Conservation (phyloP, 1,284 basidiomycete species). For the Bondarzewia mesenterica region DNA sequence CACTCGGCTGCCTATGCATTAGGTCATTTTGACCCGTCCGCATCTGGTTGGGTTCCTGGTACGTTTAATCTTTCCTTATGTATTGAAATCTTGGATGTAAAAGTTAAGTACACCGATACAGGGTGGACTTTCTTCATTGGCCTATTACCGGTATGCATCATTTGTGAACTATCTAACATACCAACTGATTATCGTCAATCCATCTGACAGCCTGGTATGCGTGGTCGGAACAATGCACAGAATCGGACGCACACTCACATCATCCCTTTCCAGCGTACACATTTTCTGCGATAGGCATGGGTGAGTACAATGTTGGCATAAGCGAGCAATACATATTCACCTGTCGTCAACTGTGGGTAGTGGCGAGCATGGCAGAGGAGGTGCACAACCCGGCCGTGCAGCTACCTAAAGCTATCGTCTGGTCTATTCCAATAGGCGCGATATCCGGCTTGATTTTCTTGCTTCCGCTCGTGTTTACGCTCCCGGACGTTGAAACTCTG, state of each 20-base stretch:
- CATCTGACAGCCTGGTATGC: slow-evolving; percentile 21
- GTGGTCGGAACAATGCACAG: slow-evolving; percentile 25
- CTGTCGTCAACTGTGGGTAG: too few species aligned
- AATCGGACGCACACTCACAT: not conserved
- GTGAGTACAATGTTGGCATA: slow-evolving; percentile 20
- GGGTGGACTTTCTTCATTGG: slow-evolving; percentile 52
- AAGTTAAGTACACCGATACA: too few species aligned
- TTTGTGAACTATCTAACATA: not conserved
- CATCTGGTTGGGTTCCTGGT: slow-evolving; percentile 49
- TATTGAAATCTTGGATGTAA: too few species aligned
- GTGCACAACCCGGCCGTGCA: slow-evolving; percentile 48
- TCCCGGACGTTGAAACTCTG: slow-evolving; percentile 48
- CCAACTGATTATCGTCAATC: too few species aligned
- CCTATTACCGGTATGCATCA: slow-evolving; percentile 36
- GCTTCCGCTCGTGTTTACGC: slow-evolving; percentile 61
- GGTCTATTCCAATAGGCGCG: slow-evolving; percentile 57
- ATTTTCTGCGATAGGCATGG: slow-evolving; percentile 45
- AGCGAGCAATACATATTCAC: not conserved
- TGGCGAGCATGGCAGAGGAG: slow-evolving; percentile 58
- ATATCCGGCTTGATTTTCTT: slow-evolving; percentile 53
- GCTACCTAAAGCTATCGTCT: slow-evolving; percentile 51
- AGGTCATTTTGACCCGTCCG: slow-evolving; percentile 38
- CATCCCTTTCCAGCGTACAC: slow-evolving; percentile 31
- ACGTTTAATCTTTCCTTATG: too few species aligned
- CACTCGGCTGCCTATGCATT: slow-evolving; percentile 38